phyloP scores from a whole-genome alignment of 1,284 basidiomycete species.

The Ceratobasidium sp. region DNA sequence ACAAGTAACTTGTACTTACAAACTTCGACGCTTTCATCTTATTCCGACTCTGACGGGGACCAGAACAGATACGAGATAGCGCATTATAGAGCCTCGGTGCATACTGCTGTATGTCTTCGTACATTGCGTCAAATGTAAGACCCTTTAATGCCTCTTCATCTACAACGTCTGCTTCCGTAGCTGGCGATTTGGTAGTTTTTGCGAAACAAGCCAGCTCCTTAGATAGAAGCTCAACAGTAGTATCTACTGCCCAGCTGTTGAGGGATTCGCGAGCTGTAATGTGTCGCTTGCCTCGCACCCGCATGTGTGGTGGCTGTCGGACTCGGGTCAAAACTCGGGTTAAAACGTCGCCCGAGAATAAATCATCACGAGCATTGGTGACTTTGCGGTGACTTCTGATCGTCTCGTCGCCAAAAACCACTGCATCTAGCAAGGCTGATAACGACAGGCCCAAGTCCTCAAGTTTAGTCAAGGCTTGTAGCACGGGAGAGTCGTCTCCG shows the following conservation, averaged over 20 bases:
- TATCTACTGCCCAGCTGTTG: background rate
- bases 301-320: constrained; percentile 4
- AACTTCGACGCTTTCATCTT: background rate
- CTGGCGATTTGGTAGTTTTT: constrained; percentile 3
- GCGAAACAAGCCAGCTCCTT: background rate
- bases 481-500: background rate
- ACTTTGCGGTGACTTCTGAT: background rate
- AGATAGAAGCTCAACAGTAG: background rate
- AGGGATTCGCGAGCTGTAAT: background rate
- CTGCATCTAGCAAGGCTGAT: no score
- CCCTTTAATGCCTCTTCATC: background rate
- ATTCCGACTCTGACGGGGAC: background rate
- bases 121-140: no score
- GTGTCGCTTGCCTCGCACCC: background rate
- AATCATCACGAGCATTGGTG: background rate
- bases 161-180: background rate
- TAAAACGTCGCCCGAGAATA: background rate
- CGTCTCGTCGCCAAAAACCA: background rate
- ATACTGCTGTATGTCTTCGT: no score
- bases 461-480: background rate
- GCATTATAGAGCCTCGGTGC: no score
- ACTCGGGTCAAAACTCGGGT: background rate
- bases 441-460: background rate
- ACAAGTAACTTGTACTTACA: background rate
- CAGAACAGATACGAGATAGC: no score